phyloP scores from a whole-genome alignment of 306 rosid genomes.

The Trifolium pratense region DNA sequence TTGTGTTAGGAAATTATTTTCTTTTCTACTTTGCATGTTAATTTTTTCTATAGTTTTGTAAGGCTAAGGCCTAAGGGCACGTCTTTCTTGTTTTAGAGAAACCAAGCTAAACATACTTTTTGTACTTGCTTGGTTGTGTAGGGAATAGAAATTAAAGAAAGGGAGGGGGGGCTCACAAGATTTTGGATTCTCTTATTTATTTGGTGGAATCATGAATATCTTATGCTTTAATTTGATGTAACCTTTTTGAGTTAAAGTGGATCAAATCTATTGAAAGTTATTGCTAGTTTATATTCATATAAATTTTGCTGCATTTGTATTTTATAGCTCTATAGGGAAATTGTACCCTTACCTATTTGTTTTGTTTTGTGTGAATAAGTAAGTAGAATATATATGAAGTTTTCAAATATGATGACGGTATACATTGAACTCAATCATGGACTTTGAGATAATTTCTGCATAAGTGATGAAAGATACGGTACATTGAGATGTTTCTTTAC shows the following conservation, averaged over 20 bases:
- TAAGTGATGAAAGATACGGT: no score
- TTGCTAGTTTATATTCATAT: constrained; percentile 9
- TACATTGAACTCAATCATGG: no score
- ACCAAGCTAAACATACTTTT: background rate
- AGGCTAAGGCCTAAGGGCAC: constrained; percentile 5
- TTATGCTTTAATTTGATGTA: constrained; percentile 34
- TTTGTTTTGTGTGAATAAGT: no score
- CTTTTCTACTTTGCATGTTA: background rate
- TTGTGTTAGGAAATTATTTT: background rate
- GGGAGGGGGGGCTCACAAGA: background rate
- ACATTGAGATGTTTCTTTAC: no score
- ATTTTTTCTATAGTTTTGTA: constrained; percentile 7
- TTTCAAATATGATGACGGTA: no score
- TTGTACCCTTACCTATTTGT: no score
- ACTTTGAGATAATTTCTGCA: no score
- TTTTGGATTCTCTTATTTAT: constrained; percentile 38
- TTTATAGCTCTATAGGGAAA: background rate
- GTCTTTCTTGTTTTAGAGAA: constrained; percentile 24
- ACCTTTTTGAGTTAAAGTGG: constrained; percentile 35
- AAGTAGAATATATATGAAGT: no score
- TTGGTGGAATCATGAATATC: constrained; percentile 26
- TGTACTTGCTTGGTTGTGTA: constrained; percentile 13
- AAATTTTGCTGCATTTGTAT: constrained; percentile 3
- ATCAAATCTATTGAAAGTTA: constrained; percentile 40
- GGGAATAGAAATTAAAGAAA: background rate